phyloP scores from a whole-genome alignment of 345 rosid genomes.

The Firmiana major region DNA sequence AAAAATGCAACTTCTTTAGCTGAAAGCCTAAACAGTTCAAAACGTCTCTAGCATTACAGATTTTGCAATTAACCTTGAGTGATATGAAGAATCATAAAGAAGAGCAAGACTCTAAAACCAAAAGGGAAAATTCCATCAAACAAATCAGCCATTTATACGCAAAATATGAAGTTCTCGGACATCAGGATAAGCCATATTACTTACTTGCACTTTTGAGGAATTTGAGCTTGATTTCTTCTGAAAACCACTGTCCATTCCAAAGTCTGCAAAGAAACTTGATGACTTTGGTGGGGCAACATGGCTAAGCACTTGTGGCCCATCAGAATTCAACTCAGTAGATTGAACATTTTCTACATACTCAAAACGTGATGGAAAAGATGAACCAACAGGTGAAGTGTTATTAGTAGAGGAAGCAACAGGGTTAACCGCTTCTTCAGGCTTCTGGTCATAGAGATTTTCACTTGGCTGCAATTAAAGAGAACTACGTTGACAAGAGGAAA shows the following conservation, averaged over 20 bases:
- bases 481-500: not conserved
- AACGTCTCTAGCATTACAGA: not conserved
- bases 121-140: not conserved
- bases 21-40: not conserved
- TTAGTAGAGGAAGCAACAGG: constrained; percentile 56
- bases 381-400: constrained; percentile 40
- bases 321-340: constrained; percentile 46
- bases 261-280: constrained; percentile 79
- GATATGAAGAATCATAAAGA: not conserved
- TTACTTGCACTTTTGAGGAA: constrained; percentile 73
- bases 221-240: constrained; percentile 55
- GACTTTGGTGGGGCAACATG: constrained; percentile 96
- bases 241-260: constrained; percentile 76
- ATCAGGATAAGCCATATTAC: not conserved
- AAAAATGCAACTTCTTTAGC: not conserved
- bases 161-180: not conserved
- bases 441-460: constrained; percentile 90
- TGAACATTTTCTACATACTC: constrained; percentile 74
- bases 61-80: not conserved
- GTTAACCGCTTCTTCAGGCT: constrained; percentile 78
- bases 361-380: constrained; percentile 76
- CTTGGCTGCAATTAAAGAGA: constrained; percentile 44
- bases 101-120: not conserved
- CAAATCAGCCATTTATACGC: not conserved
- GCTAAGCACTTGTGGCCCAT: constrained; percentile 70